Base-by-base conservation (phyloP, 352 stramenopile species). In the Phytopythium montanum region DNA sequence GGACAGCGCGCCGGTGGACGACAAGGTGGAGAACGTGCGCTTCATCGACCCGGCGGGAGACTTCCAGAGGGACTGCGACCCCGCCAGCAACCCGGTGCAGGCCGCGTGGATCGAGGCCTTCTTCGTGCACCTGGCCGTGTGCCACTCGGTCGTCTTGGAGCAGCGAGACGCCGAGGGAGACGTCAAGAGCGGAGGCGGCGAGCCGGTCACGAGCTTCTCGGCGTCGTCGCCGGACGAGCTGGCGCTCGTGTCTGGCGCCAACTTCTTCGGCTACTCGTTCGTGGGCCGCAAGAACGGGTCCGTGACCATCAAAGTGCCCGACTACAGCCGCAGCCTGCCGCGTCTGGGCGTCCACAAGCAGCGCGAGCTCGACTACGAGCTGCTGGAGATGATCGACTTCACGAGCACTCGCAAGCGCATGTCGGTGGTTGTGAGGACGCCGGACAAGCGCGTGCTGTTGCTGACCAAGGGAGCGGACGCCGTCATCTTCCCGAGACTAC, bases 341-440 rank as follows among this genome's bases (percentile, higher is more conserved):
- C 51, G 21, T 12, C 51, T 33, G 3, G 60, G 59, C 26, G 45
- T 48, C 1, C 50, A 55, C 14, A 29, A 70, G 25, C 51, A 56
- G 51, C 66, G 72, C 0, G 81, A 86, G 19, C 63, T 85, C 2
- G 61, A 74, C n/a, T 97, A 90, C 56, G 75, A 92, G 34, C 69
- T 98, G 29, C 77, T 99, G 39, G 93, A 97, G 44, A 88, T 99
- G 59, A 98, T 99, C 65, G 97, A 99, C 61, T 99, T 99, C 72
- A 97, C 98, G 54, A 98, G 91, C 53, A 90, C 97, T n/a, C 80
- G 97, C 29, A 99, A 99, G 75, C 79, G 97, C 54, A 99, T 99
- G 97, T 99, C 94, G 6, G 96, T 99, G 21, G 70, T 99, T n/a
- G 85, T 99, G 14, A 77, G 94, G 39, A 85, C 79, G 0, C 76